A percentile compares a stretch with the other conserved stretches of the same genome.
These are phyloP conservation scores for Grosmannia penicillata DNA, from an alignment of 2,329 filamentous ascomycete species.

Conservation along the genomic window DNA sequence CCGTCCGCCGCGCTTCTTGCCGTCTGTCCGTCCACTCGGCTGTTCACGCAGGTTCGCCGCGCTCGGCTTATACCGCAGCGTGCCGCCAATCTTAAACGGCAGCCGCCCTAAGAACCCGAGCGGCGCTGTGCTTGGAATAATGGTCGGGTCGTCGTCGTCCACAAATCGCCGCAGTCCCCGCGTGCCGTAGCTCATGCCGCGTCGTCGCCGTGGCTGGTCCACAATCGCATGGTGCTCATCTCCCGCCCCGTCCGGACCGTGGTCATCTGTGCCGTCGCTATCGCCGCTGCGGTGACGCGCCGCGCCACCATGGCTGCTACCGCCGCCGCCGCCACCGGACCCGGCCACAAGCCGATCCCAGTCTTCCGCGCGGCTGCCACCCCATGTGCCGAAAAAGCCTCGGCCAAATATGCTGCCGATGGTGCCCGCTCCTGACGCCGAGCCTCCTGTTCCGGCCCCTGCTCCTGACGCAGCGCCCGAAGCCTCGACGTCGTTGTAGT, in stretches of 20 bases:
- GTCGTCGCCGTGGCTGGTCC: conserved; percentile 55
- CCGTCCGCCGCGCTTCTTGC: background rate
- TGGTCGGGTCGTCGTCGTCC: conserved; percentile 59
- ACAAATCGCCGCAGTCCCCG: conserved; percentile 4
- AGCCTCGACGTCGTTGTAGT: conserved; percentile 23
- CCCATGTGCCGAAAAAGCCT: conserved; percentile 57
- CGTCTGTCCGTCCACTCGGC: conserved; percentile 29
- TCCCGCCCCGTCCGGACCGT: conserved; percentile 4
- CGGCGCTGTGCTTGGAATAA: conserved; percentile 78
- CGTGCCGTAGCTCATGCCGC: conserved; percentile 83
- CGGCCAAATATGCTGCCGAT: conserved; percentile 29
- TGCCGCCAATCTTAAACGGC: conserved; percentile 73
- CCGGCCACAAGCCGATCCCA: conserved; percentile 71
- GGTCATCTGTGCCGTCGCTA: conserved; percentile 15
- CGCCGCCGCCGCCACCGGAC: conserved; percentile 27
- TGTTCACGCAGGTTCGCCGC: conserved; percentile 84
- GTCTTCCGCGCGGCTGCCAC: conserved; percentile 50
- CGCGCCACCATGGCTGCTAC: conserved; percentile 7
- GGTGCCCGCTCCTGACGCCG: conserved; percentile 20
- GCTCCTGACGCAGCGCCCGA: too few relatives aligned
- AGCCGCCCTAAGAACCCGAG: conserved; percentile 73
- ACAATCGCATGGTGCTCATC: conserved; percentile 21
- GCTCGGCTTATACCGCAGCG: conserved; percentile 75
- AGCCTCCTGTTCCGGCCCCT: too few relatives aligned
- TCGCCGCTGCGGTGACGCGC: conserved; percentile 15